Evolutionary conservation across 495 filamentous ascomycete genomes (phyloP).

Genomic region (Penicillium odoratum): DNA sequence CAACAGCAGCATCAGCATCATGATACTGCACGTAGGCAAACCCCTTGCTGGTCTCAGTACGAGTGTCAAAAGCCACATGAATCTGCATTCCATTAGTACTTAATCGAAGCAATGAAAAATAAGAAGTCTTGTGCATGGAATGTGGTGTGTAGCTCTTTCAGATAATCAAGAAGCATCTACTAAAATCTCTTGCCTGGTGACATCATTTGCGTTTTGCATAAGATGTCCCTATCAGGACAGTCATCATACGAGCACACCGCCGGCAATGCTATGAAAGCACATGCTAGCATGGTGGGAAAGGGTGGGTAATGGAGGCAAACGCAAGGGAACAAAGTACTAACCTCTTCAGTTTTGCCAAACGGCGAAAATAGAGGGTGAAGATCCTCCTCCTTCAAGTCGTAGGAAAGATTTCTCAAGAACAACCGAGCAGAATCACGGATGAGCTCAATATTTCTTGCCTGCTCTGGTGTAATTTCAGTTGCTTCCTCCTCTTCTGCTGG

Average conservation of each 20-base stretch:
- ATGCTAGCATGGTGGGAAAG: conserved; percentile 10
- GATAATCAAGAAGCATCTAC: conserved; percentile 71
- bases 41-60: conserved; percentile 69
- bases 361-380: conserved; percentile 66
- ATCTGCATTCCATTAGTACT: conserved; percentile 61
- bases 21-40: conserved; percentile 83
- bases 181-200: conserved; percentile 68
- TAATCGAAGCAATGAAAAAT: conserved; percentile 22
- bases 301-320: conserved; percentile 5
- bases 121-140: conserved; percentile 36
- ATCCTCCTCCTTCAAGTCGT: conserved; percentile 75
- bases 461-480: conserved; percentile 22
- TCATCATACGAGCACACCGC: conserved; percentile 72
- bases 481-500: conserved; percentile 9
- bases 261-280: conserved; percentile 4
- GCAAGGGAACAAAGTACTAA: conserved; percentile 48
- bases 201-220: conserved; percentile 72
- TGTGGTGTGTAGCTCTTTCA: conserved; percentile 42
- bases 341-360: conserved; percentile 82
- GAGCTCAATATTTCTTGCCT: conserved; percentile 43
- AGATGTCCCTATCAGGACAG: conserved; percentile 99
- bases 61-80: conserved; percentile 72
- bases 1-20: conserved; percentile 67
- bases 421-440: conserved; percentile 60
- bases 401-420: conserved; percentile 88